Evolutionary conservation across 2,329 filamentous ascomycete genomes (phyloP), one percentile per base, ranked within the genome.

Genomic region (Cordyceps fumosorosea): DNA sequence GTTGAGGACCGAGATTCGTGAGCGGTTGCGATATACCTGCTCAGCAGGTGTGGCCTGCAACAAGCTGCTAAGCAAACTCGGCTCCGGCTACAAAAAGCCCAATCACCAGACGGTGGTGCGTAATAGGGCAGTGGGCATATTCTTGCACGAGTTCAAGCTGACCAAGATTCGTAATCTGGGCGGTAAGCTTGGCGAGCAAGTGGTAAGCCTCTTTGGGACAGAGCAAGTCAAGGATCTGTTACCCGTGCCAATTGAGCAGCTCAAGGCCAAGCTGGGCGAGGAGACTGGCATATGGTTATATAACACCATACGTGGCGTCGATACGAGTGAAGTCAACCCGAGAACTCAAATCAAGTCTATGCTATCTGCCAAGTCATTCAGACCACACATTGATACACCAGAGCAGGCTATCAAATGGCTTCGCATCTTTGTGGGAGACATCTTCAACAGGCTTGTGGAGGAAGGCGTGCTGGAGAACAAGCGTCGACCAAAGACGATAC

Each of bases 311-410:
- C 86, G 95, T 12, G 95, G 95, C 1, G 85, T 93, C 64, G 95
- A 99, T 73, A 79, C 80, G 56, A 95, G 89, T 68, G 93, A 97
- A 74, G 91, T 99, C 66, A 97, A 91, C 70, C 84, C 91, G 32
- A 83, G 93, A 57, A 96, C 92, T 1, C 90, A 95, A 70, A 96
- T 97, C 78, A 97, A 98, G 73, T 95, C 90, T 18, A 98, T 99
- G 93, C 80, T 98, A 16, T 97, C 92, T 1, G 93, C 95, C 22
- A 99, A 99, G 72, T 96, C 92, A 0, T 99, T 99, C 70, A 83
- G 90, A 29, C 95, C 95, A 0, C 86, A 83, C 62, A 93, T 98
- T 71, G 89, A 86, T 67, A 88, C 81, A 2, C 77, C 84, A 20
- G 91, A 95, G 24, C 90, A 96, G 72, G 93, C 88, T 1, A 79